Base-by-base conservation (phyloP, 1,284 basidiomycete genomes). In the Athelia psychrophila region DNA sequence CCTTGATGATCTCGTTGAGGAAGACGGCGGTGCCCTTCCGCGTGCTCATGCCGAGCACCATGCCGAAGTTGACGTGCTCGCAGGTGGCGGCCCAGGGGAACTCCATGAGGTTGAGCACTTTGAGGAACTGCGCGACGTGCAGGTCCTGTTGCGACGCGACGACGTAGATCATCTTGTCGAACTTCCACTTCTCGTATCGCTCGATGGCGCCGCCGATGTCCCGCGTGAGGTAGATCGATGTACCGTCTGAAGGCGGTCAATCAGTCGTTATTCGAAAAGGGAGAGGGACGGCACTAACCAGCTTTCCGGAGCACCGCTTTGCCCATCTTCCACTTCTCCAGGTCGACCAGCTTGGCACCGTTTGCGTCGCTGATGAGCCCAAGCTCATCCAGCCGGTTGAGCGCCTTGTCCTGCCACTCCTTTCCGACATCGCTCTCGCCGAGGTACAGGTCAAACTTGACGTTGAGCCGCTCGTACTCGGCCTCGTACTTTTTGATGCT, bases 111-210 rank as follows among this genome's bases (percentile, higher is more conserved):
- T 94, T 83, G 49, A 98, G 81, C 23, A 96, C 84, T 74, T 98
- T 95, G 86, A 97, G 95, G 72, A 98, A 90, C 65, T 98, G 96
- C 3, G 88, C 81, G 44, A 94, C 79, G 68, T 99, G 95, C 20
- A 98, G 79, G 59, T 96, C 91, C 71, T 99, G 97, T 66, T 97
- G 95, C n/a, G 89, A 84, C 1, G 93, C 86, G 45, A 97, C 85
- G 64, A 98, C 94, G 72, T 96, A 96, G 66, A 98, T 91, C 91
- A 98, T 96, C 77, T 98, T 98, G 83, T 99, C 95, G 61, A 98
- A 97, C 54, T 90, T 83, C 79, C 94, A 94, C 67, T 91, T 87
- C 60, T 93, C 86, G 75, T 88, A 94, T 58, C 96, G 91, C 75
- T 98, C 91, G 60, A 91, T 88, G 0, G 95, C 95, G 44, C 88